phyloP scores from a whole-genome alignment of 2,329 filamentous ascomycete species.

The Eutypella sp. region DNA sequence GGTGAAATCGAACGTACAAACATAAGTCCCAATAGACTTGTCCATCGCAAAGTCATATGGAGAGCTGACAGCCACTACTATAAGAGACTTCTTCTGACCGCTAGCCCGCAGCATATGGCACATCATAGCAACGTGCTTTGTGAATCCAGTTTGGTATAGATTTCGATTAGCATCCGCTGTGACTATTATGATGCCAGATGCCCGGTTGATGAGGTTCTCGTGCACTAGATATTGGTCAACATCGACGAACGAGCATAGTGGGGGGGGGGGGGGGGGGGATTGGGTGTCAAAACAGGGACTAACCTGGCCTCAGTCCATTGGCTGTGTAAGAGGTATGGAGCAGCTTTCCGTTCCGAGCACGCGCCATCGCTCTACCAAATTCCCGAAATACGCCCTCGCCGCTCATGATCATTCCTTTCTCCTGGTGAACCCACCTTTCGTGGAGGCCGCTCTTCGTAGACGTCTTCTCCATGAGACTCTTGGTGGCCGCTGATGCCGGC shows the following conservation, averaged over 20 bases:
- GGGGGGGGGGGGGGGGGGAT: slow-evolving; percentile 7
- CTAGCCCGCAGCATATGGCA: slow-evolving; percentile 75
- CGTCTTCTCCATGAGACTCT: slow-evolving; percentile 57
- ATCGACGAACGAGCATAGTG: slow-evolving; percentile 6
- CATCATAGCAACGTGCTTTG: slow-evolving; percentile 94
- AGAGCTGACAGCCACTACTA: slow-evolving; percentile 90
- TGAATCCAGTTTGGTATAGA: slow-evolving; percentile 88
- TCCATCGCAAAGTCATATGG: slow-evolving; percentile 97
- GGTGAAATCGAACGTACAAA: slow-evolving; percentile 95
- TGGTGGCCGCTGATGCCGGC: slow-evolving; percentile 81
- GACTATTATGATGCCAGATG: slow-evolving; percentile 81
- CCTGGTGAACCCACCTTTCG: slow-evolving; percentile 54
- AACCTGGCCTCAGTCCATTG: slow-evolving; percentile 77
- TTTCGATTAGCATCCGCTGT: slow-evolving; percentile 94
- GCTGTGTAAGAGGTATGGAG: slow-evolving; percentile 94
- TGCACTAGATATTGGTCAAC: slow-evolving; percentile 52
- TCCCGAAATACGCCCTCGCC: slow-evolving; percentile 91
- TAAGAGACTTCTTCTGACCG: slow-evolving; percentile 80
- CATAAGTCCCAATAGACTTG: slow-evolving; percentile 80
- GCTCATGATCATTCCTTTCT: slow-evolving; percentile 69
- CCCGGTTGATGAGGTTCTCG: slow-evolving; percentile 84
- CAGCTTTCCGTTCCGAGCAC: slow-evolving; percentile 79
- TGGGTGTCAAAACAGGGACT: slow-evolving; percentile 9
- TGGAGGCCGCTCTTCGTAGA: slow-evolving; percentile 38
- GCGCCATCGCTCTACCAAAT: slow-evolving; percentile 79